These are phyloP conservation scores for Daldinia sp. DNA, from an alignment of 2,329 filamentous ascomycete species.

Conservation along the genomic window DNA sequence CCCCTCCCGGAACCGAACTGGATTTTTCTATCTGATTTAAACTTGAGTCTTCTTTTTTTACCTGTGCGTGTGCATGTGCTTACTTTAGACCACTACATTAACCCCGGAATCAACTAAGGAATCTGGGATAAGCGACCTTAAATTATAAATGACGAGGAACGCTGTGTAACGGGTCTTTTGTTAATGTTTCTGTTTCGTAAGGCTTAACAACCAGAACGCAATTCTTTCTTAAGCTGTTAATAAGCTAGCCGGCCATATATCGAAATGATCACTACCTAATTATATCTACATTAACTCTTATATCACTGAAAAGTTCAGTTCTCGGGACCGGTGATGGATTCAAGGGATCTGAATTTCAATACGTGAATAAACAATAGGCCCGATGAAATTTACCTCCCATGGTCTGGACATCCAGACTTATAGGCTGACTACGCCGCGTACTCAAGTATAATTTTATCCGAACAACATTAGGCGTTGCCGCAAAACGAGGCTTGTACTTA, in stretches of 20 bases:
- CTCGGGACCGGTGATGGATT: conserved; percentile 37
- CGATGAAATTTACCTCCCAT: conserved; percentile 16
- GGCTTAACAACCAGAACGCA: conserved; percentile 9
- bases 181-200: conserved; percentile 13
- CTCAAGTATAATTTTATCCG: conserved; percentile 28
- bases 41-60: conserved; percentile 10
- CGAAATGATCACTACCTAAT: conserved; percentile 23
- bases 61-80: conserved; percentile 8
- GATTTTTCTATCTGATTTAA: conserved; percentile 8
- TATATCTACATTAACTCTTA: conserved; percentile 26
- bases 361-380: conserved; percentile 24
- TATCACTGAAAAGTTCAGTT: conserved; percentile 14
- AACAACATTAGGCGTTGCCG: conserved; percentile 23
- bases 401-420: conserved; percentile 12
- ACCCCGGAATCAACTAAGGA: conserved; percentile 20
- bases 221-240: conserved; percentile 10
- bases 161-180: conserved; percentile 18
- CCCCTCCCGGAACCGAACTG: conserved; percentile 30
- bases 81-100: conserved; percentile 17
- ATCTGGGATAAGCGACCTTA: conserved; percentile 10
- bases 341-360: conserved; percentile 23
- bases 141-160: conserved; percentile 16
- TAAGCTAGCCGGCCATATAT: conserved; percentile 10
- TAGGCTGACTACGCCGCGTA: conserved; percentile 26
- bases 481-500: conserved; percentile 11